Base-by-base conservation (phyloP, 2,329 filamentous ascomycete species). In the Ophiostoma populinum region DNA sequence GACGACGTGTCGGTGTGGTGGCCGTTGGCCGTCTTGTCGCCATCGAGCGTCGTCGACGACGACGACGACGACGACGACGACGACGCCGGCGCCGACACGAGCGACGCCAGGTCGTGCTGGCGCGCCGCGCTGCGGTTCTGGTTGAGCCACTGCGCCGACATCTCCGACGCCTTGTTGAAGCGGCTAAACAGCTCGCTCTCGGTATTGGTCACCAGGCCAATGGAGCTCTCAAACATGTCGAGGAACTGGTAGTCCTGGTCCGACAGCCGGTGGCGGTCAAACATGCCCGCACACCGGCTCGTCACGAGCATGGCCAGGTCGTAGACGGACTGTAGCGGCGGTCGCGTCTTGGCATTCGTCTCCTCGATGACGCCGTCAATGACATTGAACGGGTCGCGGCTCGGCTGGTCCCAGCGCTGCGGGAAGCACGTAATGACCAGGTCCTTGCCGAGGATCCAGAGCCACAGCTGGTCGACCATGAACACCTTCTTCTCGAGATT, bases 381-480 rank as follows among this genome's bases (percentile, higher is more conserved):
- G 2, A 77, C 67, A 38, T 75, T 75, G 10, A 76, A 51, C 1
- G 69, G 69, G 37, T 76, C 70, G 35, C 71, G 69, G 34, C 65
- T 65, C 0, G 68, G 69, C 46, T 75, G 69, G 21, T 65, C 56
- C 66, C 66, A 72, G 5, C 66, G 55, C 41, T 70, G 62, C 2
- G 67, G 67, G 38, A 72, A 72, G 35, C 63, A 62, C 0, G 67
- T 70, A 9, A 78, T 61, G 13, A 78, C 62, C 12, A 75, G 52
- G 38, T 74, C 70, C 39, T 52, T 57, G 39, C 65, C 55, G 1
- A 77, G 46, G 3, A 74, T 58, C 67, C 70, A 75, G 47, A 77
- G 63, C 73, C 73, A 78, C 2, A 79, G 54, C 44, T 78, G 73
- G 47, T 78, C 73, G 0, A 78, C 72, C 71, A 76, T 76, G 48